phyloP scores from a whole-genome alignment of 352 stramenopile genomes.

The Phytophthora pseudosyringae region DNA sequence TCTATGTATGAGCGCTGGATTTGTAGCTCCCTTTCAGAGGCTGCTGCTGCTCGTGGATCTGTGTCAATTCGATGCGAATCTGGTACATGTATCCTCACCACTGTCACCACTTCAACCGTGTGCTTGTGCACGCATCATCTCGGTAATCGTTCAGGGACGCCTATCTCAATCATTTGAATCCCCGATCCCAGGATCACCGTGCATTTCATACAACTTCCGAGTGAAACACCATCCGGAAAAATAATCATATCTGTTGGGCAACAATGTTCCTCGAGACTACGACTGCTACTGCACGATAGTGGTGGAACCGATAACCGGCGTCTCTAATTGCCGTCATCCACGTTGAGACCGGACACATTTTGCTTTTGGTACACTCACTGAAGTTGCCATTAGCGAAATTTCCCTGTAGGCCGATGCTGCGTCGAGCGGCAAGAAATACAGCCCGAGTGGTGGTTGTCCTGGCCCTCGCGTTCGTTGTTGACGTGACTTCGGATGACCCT shows the following conservation, averaged over 20 bases:
- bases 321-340: conserved; percentile 2
- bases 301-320: background rate
- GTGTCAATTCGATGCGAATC: too few species aligned
- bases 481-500: conserved; percentile 15
- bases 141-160: conserved; percentile 25
- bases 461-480: background rate
- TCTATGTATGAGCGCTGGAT: too few species aligned
- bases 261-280: conserved; percentile 12
- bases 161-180: conserved; percentile 30
- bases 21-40: too few species aligned
- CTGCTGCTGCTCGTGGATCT: too few species aligned
- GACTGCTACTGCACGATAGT: conserved; percentile 11
- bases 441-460: background rate
- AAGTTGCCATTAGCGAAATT: conserved; percentile 13
- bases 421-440: background rate
- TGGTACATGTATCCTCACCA: too few species aligned
- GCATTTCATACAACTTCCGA: conserved; percentile 7
- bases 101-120: conserved; percentile 4
- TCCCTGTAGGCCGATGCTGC: background rate
- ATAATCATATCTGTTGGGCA: conserved; percentile 5
- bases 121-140: conserved; percentile 4
- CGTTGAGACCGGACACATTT: conserved; percentile 16
- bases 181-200: conserved; percentile 23
- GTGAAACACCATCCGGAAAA: conserved; percentile 13
- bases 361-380: background rate